Percentiles rank a stretch among this genome's conserved stretches.
Evolutionary conservation across 1,284 basidiomycete genomes (phyloP).

Genomic region (Crepidotus sp.): DNA sequence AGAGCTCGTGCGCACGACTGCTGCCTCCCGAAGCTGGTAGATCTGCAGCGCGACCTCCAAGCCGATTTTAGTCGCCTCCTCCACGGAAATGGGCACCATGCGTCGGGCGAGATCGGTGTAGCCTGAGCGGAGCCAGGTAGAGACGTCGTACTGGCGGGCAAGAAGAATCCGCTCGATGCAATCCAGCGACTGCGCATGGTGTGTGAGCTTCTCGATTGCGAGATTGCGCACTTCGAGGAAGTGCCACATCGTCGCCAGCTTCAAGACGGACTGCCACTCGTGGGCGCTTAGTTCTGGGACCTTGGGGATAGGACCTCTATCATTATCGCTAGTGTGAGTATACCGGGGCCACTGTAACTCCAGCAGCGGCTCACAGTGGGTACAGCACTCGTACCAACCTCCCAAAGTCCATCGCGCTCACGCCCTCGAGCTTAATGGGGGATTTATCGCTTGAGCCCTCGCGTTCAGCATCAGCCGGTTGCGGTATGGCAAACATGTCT

Average conservation of each 20-base stretch:
- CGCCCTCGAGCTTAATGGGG: slow-evolving; percentile 24
- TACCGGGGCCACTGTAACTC: not conserved
- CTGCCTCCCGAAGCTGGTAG: slow-evolving; percentile 7
- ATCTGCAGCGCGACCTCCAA: slow-evolving; percentile 3
- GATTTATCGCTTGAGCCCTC: slow-evolving; percentile 25
- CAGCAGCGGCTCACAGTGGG: slow-evolving; percentile 21
- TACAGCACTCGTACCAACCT: slow-evolving; percentile 26
- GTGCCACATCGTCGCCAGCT: slow-evolving; percentile 15
- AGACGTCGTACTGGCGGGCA: slow-evolving; percentile 6
- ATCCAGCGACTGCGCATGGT: not conserved
- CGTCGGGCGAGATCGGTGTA: slow-evolving; percentile 10
- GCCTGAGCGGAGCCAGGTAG: slow-evolving; percentile 10
- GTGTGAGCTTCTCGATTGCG: slow-evolving; percentile 4
- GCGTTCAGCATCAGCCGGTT: not conserved
- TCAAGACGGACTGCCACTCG: slow-evolving; percentile 16
- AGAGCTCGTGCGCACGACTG: not conserved
- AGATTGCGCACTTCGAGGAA: slow-evolving; percentile 12
- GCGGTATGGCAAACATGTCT: slow-evolving; percentile 22
- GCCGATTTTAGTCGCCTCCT: slow-evolving; percentile 8
- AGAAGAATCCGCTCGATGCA: slow-evolving; percentile 3
- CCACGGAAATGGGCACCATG: not conserved
- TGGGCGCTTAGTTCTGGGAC: not conserved
- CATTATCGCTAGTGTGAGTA: not conserved
- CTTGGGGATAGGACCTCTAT: slow-evolving; percentile 4
- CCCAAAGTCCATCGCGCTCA: slow-evolving; percentile 24